Base-by-base conservation (phyloP, 768 basidiomycete species). In the Psilocybe sp. region DNA sequence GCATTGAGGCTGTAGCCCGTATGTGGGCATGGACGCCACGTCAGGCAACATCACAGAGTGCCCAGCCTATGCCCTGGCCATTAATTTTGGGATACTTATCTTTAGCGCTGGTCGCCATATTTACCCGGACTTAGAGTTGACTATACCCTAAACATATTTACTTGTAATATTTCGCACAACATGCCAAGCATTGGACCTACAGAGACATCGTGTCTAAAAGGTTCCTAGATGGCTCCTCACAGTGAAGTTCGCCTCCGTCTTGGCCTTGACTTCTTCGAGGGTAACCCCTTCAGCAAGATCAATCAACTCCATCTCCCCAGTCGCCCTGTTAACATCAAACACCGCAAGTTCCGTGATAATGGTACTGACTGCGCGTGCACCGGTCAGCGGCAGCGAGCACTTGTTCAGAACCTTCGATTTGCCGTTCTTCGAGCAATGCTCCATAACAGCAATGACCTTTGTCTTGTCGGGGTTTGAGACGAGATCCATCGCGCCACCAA, bases 381-480 rank as follows among this genome's bases (percentile, higher is more conserved):
- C 95, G 0, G 95, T 98, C 40, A 95, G 73, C 13, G 95, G 95
- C 40, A 98, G 80, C 2, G 74, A 71, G 60, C 95, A 97, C 61
- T 86, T 69, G 60, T 82, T 75, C 54, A 96, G 75, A 51, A 98
- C 87, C 76, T 98, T 98, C 33, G 88, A 87, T 57, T 82, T 84
- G 37, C 93, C 95, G 60, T 92, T 85, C 71, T 92, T 93, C 40
- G 91, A 87, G 61, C 82, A 82, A 69, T 96, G 94, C 60, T 97
- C 94, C 81, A 92, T 89, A 31, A 91, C 79, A 5, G 78, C 92
- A 49, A 96, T 90, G 52, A 94, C 87, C 68, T 88, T 95, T 37
- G 95, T 98, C 69, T 87, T 86, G 68, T 96, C 92, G 1, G 94
- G 95, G 70, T 96, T 97, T 51, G 94, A 96, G 50, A 93, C 92